Conservation (phyloP, 2,329 filamentous ascomycete species). For the Apiospora koreana region DNA sequence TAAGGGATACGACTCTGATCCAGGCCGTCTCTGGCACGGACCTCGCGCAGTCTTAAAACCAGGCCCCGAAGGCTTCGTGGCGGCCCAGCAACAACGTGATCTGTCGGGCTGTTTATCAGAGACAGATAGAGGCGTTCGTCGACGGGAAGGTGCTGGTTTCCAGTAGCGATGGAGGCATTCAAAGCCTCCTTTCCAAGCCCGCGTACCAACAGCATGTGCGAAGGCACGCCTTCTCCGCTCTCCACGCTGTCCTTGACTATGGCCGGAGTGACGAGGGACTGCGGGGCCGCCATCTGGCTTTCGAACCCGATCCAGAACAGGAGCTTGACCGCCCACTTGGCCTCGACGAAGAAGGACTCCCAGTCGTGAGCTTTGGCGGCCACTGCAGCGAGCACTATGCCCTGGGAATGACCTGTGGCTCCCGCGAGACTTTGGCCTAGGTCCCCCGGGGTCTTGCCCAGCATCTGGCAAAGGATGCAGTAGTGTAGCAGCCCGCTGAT, state of each 20-base stretch:
- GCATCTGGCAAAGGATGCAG: neutral
- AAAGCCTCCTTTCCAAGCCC: neutral
- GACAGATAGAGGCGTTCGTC: neutral
- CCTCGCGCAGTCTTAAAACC: neutral
- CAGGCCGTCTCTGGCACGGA: neutral
- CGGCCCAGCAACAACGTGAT: constrained; percentile 23
- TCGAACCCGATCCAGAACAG: constrained; percentile 37
- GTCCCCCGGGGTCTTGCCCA: neutral
- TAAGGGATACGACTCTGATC: neutral
- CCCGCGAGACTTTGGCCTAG: neutral
- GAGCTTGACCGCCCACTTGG: constrained; percentile 27
- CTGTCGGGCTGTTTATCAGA: constrained; percentile 27
- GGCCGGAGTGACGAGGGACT: neutral
- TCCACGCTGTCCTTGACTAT: neutral
- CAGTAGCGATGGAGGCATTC: neutral
- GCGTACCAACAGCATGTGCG: constrained; percentile 22
- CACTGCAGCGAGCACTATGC: constrained; percentile 36
- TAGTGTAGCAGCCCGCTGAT: neutral
- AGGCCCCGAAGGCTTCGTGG: neutral
- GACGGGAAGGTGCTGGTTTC: neutral
- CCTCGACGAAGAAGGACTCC: constrained; percentile 32
- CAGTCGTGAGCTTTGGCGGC: constrained; percentile 34
- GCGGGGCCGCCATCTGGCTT: constrained; percentile 29
- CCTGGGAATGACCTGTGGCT: constrained; percentile 37
- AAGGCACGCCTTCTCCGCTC: neutral